A percentile compares a stretch with the other conserved stretches of the same genome.
Evolutionary conservation across 176 grass and related monocot genomes (phyloP).

Genomic region (barley (Hordeum vulgare)): DNA sequence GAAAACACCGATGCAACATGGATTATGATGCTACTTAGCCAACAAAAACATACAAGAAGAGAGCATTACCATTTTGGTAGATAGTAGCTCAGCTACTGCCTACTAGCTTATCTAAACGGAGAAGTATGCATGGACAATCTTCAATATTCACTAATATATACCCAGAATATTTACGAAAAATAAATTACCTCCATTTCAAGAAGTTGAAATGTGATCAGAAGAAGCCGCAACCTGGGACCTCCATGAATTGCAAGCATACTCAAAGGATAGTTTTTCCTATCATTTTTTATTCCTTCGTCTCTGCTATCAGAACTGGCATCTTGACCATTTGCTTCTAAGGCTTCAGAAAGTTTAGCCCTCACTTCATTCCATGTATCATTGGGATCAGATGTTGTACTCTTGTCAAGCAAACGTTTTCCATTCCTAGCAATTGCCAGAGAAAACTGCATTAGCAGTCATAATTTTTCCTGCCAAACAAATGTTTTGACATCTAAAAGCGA

Average conservation of each 20-base stretch:
- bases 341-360: constrained; percentile 63
- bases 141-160: constrained; percentile 8
- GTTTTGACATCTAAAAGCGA: constrained; percentile 17
- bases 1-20: constrained; percentile 2
- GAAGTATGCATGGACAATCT: constrained; percentile 11
- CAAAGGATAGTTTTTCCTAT: constrained; percentile 64
- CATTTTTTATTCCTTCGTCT: constrained; percentile 27
- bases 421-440: constrained; percentile 25
- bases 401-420: constrained; percentile 19
- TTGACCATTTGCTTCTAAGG: constrained; percentile 54
- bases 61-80: neutral
- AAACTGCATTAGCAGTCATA: neutral
- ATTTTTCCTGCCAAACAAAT: neutral
- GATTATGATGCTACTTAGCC: neutral
- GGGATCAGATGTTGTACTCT: constrained; percentile 14
- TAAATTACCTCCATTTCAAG: constrained; percentile 67
- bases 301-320: constrained; percentile 7
- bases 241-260: constrained; percentile 83
- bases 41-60: neutral
- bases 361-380: constrained; percentile 51
- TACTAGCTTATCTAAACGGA: constrained; percentile 16
- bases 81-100: neutral
- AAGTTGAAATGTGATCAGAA: constrained; percentile 57
- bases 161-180: constrained; percentile 8
- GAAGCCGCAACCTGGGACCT: constrained; percentile 65